A percentile compares a stretch with the other conserved stretches of the same genome.
Evolutionary conservation across 1,284 basidiomycete species (phyloP).

Genomic region (Fomitiporia mediterranea): DNA sequence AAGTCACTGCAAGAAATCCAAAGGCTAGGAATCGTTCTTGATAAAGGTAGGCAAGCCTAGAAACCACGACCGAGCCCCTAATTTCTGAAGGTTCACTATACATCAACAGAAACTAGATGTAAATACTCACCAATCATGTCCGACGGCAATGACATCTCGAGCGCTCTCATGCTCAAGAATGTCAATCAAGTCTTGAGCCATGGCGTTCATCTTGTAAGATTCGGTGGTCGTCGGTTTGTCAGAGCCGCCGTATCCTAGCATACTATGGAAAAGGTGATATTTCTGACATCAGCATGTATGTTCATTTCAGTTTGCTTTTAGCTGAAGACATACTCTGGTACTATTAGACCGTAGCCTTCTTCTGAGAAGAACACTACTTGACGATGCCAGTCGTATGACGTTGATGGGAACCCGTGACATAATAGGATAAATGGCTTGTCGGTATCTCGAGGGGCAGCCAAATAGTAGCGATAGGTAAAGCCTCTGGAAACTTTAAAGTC

Average conservation of each 20-base stretch:
- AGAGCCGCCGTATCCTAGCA: constrained; percentile 26
- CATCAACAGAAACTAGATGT: too few relatives aligned
- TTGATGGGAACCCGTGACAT: constrained; percentile 32
- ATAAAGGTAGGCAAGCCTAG: constrained; percentile 17
- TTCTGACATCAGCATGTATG: too few relatives aligned
- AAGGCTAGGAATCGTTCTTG: constrained; percentile 23
- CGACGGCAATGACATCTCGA: constrained; percentile 35
- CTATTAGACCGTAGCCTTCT: constrained; percentile 23
- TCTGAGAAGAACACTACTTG: constrained; percentile 25
- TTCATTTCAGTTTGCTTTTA: too few relatives aligned
- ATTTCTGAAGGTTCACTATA: too few relatives aligned
- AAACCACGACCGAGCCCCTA: constrained; percentile 25
- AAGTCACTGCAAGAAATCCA: constrained; percentile 24
- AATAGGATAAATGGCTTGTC: constrained; percentile 26
- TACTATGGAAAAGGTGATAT: not conserved
- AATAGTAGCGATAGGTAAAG: constrained; percentile 35
- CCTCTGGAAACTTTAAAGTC: constrained; percentile 32
- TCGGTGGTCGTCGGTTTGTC: constrained; percentile 21
- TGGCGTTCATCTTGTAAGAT: constrained; percentile 12
- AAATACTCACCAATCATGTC: constrained; percentile 43
- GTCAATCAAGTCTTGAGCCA: constrained; percentile 25
- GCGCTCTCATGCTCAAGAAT: constrained; percentile 28
- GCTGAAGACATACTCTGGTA: constrained; percentile 18
- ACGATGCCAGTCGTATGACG: constrained; percentile 29
- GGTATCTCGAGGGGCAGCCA: constrained; percentile 18